A percentile compares a stretch with the other conserved stretches of the same genome.
phyloP scores from a whole-genome alignment of 805 yeast genomes.

The Danielia oregonensis region DNA sequence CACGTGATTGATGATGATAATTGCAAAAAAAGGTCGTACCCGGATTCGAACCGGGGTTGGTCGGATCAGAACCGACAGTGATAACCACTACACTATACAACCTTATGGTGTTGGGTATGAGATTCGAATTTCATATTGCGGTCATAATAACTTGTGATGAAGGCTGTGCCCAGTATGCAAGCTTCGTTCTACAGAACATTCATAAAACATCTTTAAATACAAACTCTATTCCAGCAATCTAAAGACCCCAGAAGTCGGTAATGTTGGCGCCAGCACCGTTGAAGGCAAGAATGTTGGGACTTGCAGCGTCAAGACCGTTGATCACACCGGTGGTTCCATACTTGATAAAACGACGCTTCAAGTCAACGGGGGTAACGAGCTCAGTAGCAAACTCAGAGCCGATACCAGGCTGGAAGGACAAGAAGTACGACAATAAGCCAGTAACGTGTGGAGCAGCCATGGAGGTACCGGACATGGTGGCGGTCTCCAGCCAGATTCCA shows the following conservation, averaged over 20 bases:
- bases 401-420: constrained; percentile 24
- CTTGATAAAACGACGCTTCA: constrained; percentile 41
- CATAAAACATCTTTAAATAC: too few relatives aligned
- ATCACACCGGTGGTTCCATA: constrained; percentile 48
- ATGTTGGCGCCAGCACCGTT: constrained; percentile 22
- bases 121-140: too few relatives aligned
- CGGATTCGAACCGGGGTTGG: constrained; percentile 86
- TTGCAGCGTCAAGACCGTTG: constrained; percentile 43
- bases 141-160: too few relatives aligned
- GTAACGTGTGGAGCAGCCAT: constrained; percentile 79
- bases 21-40: constrained; percentile 83
- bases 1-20: too few relatives aligned
- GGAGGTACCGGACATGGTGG: constrained; percentile 64
- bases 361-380: constrained; percentile 43
- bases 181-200: too few relatives aligned
- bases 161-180: too few relatives aligned
- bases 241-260: constrained; percentile 12
- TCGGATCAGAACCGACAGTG: constrained; percentile 80
- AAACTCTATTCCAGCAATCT: neutral
- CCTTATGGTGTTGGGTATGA: constrained; percentile 20
- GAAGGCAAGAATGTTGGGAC: constrained; percentile 57
- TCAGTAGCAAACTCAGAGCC: constrained; percentile 18
- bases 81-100: constrained; percentile 76
- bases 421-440: constrained; percentile 55
- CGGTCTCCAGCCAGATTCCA: constrained; percentile 13